Conservation (phyloP, 116 monocot genomes). For the Posidonia oceanica region DNA sequence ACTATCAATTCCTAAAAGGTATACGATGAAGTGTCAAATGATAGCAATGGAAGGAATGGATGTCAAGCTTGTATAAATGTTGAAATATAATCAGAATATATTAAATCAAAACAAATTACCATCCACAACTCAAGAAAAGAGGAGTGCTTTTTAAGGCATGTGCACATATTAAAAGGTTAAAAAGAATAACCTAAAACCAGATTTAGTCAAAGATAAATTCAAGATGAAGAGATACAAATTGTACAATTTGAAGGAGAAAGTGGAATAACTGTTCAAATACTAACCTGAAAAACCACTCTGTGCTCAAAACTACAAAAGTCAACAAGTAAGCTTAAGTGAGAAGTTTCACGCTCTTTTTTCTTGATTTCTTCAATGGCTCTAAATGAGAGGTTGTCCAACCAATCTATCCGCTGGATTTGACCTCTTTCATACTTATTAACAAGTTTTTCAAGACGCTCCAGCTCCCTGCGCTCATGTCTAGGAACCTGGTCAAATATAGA, state of each 20-base stretch:
- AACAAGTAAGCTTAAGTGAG: constrained; percentile 64
- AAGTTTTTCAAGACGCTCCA: constrained; percentile 87
- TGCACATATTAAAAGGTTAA: too few species aligned
- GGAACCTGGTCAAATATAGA: constrained; percentile 46
- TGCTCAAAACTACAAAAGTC: constrained; percentile 91
- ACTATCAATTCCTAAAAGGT: too few species aligned
- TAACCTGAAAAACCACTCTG: constrained; percentile 92
- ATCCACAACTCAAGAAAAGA: too few species aligned
- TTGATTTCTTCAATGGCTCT: constrained; percentile 73
- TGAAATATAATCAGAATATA: too few species aligned
- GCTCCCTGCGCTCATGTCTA: constrained; percentile 62
- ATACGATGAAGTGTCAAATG: too few species aligned
- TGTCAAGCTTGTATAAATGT: too few species aligned
- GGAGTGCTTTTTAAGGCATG: too few species aligned
- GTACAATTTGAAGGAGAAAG: not conserved
- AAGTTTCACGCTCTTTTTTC: constrained; percentile 66
- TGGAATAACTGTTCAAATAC: not conserved
- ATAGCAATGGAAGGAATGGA: too few species aligned
- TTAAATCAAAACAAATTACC: too few species aligned
- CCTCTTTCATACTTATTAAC: constrained; percentile 92
- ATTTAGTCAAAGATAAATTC: not conserved
- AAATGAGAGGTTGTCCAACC: constrained; percentile 78
- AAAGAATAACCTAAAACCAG: not conserved
- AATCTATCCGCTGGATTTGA: constrained; percentile 82
- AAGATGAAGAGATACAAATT: not conserved